A percentile compares a stretch with the other conserved stretches of the same genome.
Conservation (phyloP, 768 basidiomycete species). For the Mycena olivaceomarginata region DNA sequence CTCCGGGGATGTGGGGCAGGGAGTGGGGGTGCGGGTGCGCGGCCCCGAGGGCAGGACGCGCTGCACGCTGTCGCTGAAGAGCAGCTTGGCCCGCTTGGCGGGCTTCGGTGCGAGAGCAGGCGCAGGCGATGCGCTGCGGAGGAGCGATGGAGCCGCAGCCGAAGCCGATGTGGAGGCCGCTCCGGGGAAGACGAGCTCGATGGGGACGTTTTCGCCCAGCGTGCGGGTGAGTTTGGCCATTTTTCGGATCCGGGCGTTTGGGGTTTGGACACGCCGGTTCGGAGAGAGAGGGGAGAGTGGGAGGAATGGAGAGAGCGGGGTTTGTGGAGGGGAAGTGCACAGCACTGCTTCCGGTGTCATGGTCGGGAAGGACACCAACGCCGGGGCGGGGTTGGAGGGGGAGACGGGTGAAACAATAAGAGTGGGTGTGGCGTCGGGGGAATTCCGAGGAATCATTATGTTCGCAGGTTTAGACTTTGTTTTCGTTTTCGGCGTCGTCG, state of each 20-base stretch:
- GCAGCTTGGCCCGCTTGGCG: conserved; percentile 11
- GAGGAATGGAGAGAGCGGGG: conserved; percentile 38
- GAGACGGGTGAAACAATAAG: conserved; percentile 11
- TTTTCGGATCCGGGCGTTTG: conserved; percentile 61
- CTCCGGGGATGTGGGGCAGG: conserved; percentile 1
- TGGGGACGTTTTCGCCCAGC: conserved; percentile 71
- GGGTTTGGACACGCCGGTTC: conserved; percentile 48
- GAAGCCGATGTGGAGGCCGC: neutral
- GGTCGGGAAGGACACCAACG: neutral
- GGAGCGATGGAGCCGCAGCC: neutral
- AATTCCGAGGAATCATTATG: conserved; percentile 41
- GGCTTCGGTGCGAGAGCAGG: neutral
- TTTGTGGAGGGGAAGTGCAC: conserved; percentile 27
- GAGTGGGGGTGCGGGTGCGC: neutral
- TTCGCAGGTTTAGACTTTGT: conserved; percentile 43
- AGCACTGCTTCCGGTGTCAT: conserved; percentile 1
- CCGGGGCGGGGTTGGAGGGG: conserved; percentile 22
- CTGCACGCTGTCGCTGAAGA: neutral
- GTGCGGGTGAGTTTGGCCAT: conserved; percentile 72
- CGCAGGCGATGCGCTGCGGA: neutral
- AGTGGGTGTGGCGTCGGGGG: conserved; percentile 45
- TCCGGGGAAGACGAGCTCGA: conserved; percentile 65
- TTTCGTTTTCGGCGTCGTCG: conserved; percentile 31
- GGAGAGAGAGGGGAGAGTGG: conserved; percentile 50
- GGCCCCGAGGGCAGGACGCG: conserved; percentile 4